A percentile compares a stretch with the other conserved stretches of the same genome.
phyloP scores from a whole-genome alignment of 2,329 filamentous ascomycete genomes.

The Pestalotiopsis sp. region DNA sequence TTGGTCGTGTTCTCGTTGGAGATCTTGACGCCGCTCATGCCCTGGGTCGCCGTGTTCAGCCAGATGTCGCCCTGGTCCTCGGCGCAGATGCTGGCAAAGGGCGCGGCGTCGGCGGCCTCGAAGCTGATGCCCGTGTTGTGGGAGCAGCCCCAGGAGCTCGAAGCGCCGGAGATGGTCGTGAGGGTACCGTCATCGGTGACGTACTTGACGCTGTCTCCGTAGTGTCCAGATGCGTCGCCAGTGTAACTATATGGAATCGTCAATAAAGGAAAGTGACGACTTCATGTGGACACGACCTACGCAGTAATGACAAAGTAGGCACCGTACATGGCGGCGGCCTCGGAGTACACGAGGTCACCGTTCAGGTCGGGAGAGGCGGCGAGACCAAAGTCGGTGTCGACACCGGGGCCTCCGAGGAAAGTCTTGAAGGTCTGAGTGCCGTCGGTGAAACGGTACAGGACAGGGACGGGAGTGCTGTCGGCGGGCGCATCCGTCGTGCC shows the following conservation, averaged over 20 bases:
- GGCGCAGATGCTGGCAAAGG: constrained; percentile 62
- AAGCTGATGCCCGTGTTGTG: constrained; percentile 69
- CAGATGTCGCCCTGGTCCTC: constrained; percentile 67
- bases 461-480: constrained; percentile 52
- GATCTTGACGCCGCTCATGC: constrained; percentile 62
- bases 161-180: constrained; percentile 53
- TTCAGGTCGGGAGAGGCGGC: constrained; percentile 61
- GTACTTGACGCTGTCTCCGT: constrained; percentile 53
- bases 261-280: not conserved
- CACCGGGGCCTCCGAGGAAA: constrained; percentile 59
- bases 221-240: constrained; percentile 58
- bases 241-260: constrained; percentile 40
- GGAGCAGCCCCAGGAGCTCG: constrained; percentile 62
- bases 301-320: constrained; percentile 65
- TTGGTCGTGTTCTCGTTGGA: constrained; percentile 66
- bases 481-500: constrained; percentile 52
- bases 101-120: constrained; percentile 59
- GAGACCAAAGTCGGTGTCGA: constrained; percentile 48
- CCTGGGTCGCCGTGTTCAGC: constrained; percentile 63
- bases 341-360: constrained; percentile 64
- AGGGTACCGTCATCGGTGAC: constrained; percentile 53
- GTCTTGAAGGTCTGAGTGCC: constrained; percentile 62
- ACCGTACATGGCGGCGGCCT: constrained; percentile 57
- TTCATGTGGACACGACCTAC: not conserved
- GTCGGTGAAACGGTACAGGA: constrained; percentile 60